Evolutionary conservation across 78 protist genomes (phyloP), one percentile per base, ranked within the genome.

Genomic region (Guillardia theta): DNA sequence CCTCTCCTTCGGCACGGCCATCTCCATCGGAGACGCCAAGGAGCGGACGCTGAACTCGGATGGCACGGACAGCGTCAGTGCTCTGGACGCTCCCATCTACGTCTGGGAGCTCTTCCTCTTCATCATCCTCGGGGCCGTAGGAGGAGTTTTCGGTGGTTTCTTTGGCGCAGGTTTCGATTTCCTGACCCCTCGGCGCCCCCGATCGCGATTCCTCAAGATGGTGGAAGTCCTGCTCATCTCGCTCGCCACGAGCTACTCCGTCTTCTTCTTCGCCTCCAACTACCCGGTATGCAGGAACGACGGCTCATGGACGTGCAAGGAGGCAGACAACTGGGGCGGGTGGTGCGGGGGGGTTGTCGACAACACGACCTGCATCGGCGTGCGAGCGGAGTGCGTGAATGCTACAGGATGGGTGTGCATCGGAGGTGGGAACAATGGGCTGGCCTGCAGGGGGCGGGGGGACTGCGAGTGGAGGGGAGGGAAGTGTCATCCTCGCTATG

Each of bases 401-500:
- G 90, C 90, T 22, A 24, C 90, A 48, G 90, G 90, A 36, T 78
- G 90, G 90, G 33, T n/a, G 33, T 78, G 90, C 90, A 48, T 43
- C 37, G 90, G 90, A 18, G 90, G 90, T 18, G 90, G 39, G 15
- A 78, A 78, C 90, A 43, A 78, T 50, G 90, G 90, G 37, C 45
- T 43, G 9, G 45, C 48, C 15, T 78, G 90, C 90, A 45, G 48
- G 33, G 90, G 90, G 43, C 18, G 39, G 15, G 90, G 90, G 15
- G 90, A 78, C 48, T 78, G 90, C 90, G 90, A 78, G 50, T 78
- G 90, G 90, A 45, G 90, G 15, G 90, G 90, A 19, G 90, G 90
- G 4, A 36, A 36, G 87, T 70, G 45, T 50, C 24, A 15, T 30
- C 48, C 90, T 18, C 90, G 18, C 33, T 30, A 18, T 4, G 18